Base-by-base conservation (phyloP, 257 asterid species). In the Fraxinus pennsylvanica region DNA sequence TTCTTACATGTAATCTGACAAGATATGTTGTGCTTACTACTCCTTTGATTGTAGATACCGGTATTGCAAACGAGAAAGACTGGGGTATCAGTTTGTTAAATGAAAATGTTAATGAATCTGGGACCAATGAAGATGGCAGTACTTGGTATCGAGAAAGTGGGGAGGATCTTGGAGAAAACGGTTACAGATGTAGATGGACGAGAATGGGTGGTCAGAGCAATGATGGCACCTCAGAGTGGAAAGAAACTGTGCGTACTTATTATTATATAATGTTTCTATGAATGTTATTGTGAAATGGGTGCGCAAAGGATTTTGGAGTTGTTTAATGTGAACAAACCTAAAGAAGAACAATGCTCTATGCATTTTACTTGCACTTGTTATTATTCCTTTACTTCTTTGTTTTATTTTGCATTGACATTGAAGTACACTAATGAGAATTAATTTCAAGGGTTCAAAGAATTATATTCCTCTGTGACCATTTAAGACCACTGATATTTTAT, bases 1-100 rank as follows among this genome's bases (percentile, higher is more conserved):
- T 39, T 72, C 43, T 45, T 52, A 33, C 41, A 2, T 73, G 30
- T 59, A 43, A 45, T 21, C 27, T 84, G 81, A 71, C 47, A 17
- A 79, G 54, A 36, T 57, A 0, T 71, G 36, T 41, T 43, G 15
- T 41, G 10, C 36, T 72, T 75, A 21, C 17, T 74, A 66, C 45
- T 78, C 12, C 63, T 13, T 81, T 76, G 47, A 72, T 27, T 78
- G 54, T 86, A 96, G 99, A 96, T 84, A 96, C 99, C 2, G 98
- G 99, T 71, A 96, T 96, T 76, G 99, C 97, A 76, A 96, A 92
- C 61, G 98, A 96, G 89, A 92, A 92, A 85, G 98, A 96, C 72
- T 96, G 98, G 99, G 99, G 97, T 27, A 96, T 96, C 81, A 88
- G 82, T 85, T 74, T 96, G 82, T 66, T 92, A 82, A 86, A 84